Percentiles rank a stretch among this genome's conserved stretches.
Evolutionary conservation across 192 early-diverging fungal species (phyloP).

Genomic region (Coemansia sp.): DNA sequence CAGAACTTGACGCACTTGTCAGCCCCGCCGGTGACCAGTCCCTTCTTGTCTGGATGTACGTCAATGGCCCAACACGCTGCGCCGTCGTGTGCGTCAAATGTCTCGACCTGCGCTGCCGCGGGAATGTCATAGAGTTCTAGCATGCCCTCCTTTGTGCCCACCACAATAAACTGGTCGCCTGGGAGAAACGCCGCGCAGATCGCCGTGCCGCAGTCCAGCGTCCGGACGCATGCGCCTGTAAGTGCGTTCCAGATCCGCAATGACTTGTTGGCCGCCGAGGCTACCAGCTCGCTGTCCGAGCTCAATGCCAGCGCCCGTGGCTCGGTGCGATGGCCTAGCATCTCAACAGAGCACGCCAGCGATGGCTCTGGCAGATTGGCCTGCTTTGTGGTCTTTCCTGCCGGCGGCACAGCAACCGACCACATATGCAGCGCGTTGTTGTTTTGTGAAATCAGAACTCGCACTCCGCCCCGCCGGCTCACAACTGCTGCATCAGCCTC

Average conservation of each 20-base stretch:
- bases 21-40: conserved; percentile 86
- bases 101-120: conserved; percentile 78
- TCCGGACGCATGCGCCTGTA: conserved; percentile 80
- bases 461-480: conserved; percentile 30
- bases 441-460: conserved; percentile 70
- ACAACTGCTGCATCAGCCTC: conserved; percentile 23
- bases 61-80: conserved; percentile 81
- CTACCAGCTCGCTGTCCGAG: conserved; percentile 82
- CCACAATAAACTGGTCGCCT: conserved; percentile 76
- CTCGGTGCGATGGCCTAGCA: conserved; percentile 88
- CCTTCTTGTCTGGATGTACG: conserved; percentile 81
- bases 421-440: conserved; percentile 88
- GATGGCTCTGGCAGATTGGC: conserved; percentile 67
- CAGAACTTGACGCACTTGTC: conserved; percentile 98
- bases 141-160: conserved; percentile 93
- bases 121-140: conserved; percentile 90
- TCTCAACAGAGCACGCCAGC: conserved; percentile 69
- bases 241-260: conserved; percentile 91
- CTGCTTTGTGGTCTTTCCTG: conserved; percentile 59
- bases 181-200: conserved; percentile 93
- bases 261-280: conserved; percentile 77
- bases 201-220: conserved; percentile 88
- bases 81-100: conserved; percentile 88
- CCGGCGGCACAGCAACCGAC: conserved; percentile 57
- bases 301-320: conserved; percentile 87